A percentile compares a stretch with the other conserved stretches of the same genome.
Conservation (phyloP, 2,329 filamentous ascomycete species). For the Lecanicillium sp. region DNA sequence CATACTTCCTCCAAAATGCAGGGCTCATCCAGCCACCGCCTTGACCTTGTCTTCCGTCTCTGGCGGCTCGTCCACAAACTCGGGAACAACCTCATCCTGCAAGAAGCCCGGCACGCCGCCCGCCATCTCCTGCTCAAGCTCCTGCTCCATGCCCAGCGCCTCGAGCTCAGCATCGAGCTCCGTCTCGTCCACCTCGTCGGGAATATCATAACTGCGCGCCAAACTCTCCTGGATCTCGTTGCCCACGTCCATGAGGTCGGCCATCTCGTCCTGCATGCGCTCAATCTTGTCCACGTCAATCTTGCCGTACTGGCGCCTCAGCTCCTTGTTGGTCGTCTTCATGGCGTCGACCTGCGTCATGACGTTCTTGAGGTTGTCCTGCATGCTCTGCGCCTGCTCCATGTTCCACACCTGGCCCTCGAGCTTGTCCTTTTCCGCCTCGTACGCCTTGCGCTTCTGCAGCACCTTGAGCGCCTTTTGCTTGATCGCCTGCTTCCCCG, state of each 20-base stretch:
- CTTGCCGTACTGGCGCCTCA: constrained; percentile 92
- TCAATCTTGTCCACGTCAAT: constrained; percentile 98
- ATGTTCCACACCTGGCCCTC: constrained; percentile 97
- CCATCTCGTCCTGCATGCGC: constrained; percentile 97
- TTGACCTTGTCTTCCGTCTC: constrained; percentile 67
- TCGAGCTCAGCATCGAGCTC: constrained; percentile 96
- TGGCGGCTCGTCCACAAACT: constrained; percentile 90
- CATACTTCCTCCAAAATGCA: no score
- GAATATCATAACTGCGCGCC: constrained; percentile 83
- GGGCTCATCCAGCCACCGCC: constrained; percentile 57
- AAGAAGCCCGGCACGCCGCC: constrained; percentile 74
- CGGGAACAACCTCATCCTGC: constrained; percentile 76
- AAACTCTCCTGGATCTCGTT: constrained; percentile 98
- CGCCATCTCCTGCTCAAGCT: constrained; percentile 65
- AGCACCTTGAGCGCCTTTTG: constrained; percentile 92
- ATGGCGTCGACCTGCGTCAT: constrained; percentile 98
- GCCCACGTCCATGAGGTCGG: constrained; percentile 91
- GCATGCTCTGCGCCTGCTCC: constrained; percentile 97
- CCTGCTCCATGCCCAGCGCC: constrained; percentile 87
- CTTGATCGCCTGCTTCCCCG: constrained; percentile 86
- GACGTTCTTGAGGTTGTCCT: constrained; percentile 95
- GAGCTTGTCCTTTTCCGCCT: constrained; percentile 86
- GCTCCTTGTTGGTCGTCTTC: constrained; percentile 90
- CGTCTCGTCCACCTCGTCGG: constrained; percentile 93
- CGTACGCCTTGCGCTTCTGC: constrained; percentile 89